phyloP scores from a whole-genome alignment of 2,329 filamentous ascomycete species.

The Ceratocystis ficicola region DNA sequence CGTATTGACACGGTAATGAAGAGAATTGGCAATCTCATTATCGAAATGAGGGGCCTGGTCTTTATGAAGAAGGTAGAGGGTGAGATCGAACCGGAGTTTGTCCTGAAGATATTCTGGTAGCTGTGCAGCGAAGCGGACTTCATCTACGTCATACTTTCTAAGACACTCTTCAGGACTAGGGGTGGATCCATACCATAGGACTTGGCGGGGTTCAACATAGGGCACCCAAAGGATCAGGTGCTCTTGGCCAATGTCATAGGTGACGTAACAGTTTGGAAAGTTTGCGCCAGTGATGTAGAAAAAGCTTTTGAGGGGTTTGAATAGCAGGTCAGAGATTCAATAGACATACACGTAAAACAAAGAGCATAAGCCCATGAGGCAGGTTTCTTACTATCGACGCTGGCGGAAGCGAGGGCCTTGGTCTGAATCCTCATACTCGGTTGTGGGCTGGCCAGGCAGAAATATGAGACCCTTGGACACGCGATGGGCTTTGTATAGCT shows the following conservation, averaged over 20 bases:
- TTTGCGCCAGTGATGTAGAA: conserved; percentile 46
- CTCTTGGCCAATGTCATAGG: conserved; percentile 48
- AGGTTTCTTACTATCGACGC: conserved; percentile 42
- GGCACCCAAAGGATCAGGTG: conserved; percentile 62
- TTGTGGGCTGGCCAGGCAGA: conserved; percentile 41
- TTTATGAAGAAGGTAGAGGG: conserved; percentile 37
- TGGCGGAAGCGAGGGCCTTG: conserved; percentile 45
- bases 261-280: conserved; percentile 43
- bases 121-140: conserved; percentile 49
- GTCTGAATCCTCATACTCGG: conserved; percentile 47
- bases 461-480: conserved; percentile 42
- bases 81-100: conserved; percentile 28
- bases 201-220: conserved; percentile 47
- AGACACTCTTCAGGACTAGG: conserved; percentile 50
- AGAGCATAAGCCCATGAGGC: neutral
- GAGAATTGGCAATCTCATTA: conserved; percentile 30
- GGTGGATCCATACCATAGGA: conserved; percentile 52
- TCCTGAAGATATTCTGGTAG: conserved; percentile 37
- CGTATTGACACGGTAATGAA: conserved; percentile 36
- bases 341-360: neutral
- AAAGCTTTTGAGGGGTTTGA: conserved; percentile 34
- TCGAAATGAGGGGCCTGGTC: conserved; percentile 32
- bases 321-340: conserved; percentile 16
- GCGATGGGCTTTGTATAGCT: conserved; percentile 31
- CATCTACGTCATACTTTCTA: conserved; percentile 54